Percentiles rank a stretch among this genome's conserved stretches.
phyloP scores from a whole-genome alignment of 306 rosid species.

The Prunus mume region DNA sequence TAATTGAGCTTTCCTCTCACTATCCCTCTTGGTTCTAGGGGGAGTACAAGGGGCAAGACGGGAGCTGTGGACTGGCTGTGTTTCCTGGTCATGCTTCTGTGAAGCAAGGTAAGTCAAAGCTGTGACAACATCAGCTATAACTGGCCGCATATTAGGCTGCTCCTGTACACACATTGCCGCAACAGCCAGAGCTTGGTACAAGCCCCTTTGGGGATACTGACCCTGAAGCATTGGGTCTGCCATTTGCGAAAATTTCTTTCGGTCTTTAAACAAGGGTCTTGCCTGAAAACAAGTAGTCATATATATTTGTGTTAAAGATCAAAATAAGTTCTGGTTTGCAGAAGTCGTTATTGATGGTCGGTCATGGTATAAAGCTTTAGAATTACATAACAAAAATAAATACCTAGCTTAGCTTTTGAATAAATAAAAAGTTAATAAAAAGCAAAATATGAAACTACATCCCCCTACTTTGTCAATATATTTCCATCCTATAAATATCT shows the following conservation, averaged over 20 bases:
- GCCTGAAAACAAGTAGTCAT: constrained; percentile 49
- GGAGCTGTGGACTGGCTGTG: constrained; percentile 51
- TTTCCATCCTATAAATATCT: too few relatives aligned
- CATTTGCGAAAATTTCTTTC: constrained; percentile 61
- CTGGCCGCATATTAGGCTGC: constrained; percentile 84
- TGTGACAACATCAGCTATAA: constrained; percentile 88
- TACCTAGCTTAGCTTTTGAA: not conserved
- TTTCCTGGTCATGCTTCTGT: constrained; percentile 55
- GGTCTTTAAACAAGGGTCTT: constrained; percentile 69
- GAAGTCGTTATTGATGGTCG: not conserved
- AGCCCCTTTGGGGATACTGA: constrained; percentile 80
- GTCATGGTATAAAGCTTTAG: not conserved
- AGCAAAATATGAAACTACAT: not conserved
- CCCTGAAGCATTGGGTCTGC: constrained; percentile 86
- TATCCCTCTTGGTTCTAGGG: constrained; percentile 57
- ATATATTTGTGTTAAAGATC: not conserved
- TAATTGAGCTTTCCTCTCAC: constrained; percentile 37
- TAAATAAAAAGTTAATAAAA: not conserved
- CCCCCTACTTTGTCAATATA: too few relatives aligned
- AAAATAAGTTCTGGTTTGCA: not conserved
- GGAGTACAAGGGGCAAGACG: constrained; percentile 58
- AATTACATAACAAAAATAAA: too few relatives aligned
- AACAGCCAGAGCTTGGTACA: constrained; percentile 84
- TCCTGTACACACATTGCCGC: constrained; percentile 94
- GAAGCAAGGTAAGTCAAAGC: constrained; percentile 85